Evolutionary conservation across 2,329 filamentous ascomycete species (phyloP).

Genomic region (Hymenoscyphus albidus): DNA sequence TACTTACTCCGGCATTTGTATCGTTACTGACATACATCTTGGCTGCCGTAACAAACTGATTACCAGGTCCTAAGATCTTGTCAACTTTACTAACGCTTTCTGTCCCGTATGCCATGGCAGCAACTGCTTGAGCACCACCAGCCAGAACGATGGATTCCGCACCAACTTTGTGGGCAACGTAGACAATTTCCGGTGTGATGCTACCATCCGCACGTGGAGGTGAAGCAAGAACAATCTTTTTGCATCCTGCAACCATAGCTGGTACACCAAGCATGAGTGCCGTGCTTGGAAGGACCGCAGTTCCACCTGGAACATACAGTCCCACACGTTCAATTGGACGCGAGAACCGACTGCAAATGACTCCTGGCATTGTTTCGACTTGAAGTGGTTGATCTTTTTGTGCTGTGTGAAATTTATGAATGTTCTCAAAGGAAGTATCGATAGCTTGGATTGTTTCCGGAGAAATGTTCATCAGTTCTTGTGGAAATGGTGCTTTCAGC

Average conservation of each 20-base stretch:
- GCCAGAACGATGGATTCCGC: constrained; percentile 95
- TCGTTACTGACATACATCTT: constrained; percentile 99
- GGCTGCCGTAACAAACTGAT: constrained; percentile 96
- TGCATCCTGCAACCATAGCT: constrained; percentile 94
- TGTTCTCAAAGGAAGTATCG: constrained; percentile 90
- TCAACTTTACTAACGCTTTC: constrained; percentile 94
- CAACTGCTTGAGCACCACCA: constrained; percentile 91
- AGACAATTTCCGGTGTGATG: constrained; percentile 94
- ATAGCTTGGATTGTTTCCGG: constrained; percentile 88
- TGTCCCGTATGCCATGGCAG: constrained; percentile 95
- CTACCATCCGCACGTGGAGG: constrained; percentile 86
- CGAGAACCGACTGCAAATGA: constrained; percentile 88
- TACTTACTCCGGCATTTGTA: constrained; percentile 89
- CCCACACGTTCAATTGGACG: constrained; percentile 94
- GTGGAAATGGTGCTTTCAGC: constrained; percentile 81
- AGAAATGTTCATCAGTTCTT: constrained; percentile 78
- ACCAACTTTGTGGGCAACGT: constrained; percentile 93
- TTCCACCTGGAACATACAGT: constrained; percentile 92
- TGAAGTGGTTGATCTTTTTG: constrained; percentile 78
- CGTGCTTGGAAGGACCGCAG: constrained; percentile 93
- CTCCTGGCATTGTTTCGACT: constrained; percentile 97
- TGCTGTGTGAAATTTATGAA: constrained; percentile 86
- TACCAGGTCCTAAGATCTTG: constrained; percentile 96
- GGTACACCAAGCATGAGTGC: constrained; percentile 98
- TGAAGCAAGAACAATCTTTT: constrained; percentile 89